Evolutionary conservation across 2,329 filamentous ascomycete genomes (phyloP).

Genomic region (Penicillium sp.): DNA sequence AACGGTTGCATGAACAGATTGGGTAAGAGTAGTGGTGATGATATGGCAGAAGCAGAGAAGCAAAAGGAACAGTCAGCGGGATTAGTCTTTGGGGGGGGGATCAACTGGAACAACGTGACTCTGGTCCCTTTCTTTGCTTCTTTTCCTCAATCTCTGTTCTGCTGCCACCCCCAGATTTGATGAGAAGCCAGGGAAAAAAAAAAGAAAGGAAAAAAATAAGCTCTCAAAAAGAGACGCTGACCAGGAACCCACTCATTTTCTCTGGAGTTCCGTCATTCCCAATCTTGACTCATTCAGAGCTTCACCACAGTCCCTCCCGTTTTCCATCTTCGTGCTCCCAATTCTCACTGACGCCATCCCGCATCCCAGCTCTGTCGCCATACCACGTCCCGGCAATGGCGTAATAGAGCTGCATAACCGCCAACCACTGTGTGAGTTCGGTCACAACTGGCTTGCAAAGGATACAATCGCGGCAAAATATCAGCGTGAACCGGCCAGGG

Average conservation of each 20-base stretch:
- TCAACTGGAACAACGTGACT: neutral
- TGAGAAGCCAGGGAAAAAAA: neutral
- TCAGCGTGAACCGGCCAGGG: neutral
- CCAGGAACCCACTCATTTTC: neutral
- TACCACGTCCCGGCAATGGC: slow-evolving; percentile 22
- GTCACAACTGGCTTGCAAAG: neutral
- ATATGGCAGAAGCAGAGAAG: slow-evolving; percentile 1
- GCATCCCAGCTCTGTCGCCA: slow-evolving; percentile 8
- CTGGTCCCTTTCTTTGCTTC: neutral
- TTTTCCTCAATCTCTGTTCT: neutral
- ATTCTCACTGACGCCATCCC: slow-evolving; percentile 24
- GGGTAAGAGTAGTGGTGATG: slow-evolving; percentile 18
- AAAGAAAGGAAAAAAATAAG: neutral
- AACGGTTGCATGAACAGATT: slow-evolving; percentile 32
- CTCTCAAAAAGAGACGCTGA: neutral
- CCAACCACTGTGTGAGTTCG: neutral
- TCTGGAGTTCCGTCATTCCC: neutral
- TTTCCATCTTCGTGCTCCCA: slow-evolving; percentile 1
- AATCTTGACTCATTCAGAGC: neutral
- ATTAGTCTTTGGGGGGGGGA: neutral
- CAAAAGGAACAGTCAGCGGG: neutral
- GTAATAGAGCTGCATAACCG: slow-evolving; percentile 17
- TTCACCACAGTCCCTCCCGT: neutral
- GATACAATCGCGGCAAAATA: neutral
- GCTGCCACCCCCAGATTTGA: neutral